phyloP scores from a whole-genome alignment of 139 green algal species.

The Micractinium conductrix region DNA sequence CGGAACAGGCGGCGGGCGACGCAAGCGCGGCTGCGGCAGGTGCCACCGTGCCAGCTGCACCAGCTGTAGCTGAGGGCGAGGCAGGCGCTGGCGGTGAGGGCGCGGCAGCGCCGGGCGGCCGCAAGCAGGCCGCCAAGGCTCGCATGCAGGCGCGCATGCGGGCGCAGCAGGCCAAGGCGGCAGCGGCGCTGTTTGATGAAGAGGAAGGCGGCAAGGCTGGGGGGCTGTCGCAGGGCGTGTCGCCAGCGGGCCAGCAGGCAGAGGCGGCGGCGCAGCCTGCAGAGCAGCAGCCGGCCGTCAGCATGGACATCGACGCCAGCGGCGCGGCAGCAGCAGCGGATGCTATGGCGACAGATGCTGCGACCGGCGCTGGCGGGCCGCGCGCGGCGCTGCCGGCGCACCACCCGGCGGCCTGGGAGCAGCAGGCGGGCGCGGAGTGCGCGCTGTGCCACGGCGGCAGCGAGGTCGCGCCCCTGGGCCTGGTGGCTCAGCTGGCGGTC shows the following conservation, averaged over 20 bases:
- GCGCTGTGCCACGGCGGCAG: slow-evolving; percentile 33
- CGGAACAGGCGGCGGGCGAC: neutral
- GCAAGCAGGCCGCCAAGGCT: neutral
- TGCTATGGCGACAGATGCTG: neutral
- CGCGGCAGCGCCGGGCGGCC: neutral
- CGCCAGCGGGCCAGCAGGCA: neutral
- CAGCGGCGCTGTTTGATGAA: neutral
- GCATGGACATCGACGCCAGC: slow-evolving; percentile 15
- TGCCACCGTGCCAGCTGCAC: no score
- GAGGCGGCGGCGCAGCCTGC: neutral
- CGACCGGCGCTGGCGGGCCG: no score
- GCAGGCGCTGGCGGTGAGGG: neutral
- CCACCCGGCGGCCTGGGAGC: slow-evolving; percentile 2
- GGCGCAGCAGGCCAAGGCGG: slow-evolving; percentile 22
- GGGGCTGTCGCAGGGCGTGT: neutral
- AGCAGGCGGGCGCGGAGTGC: slow-evolving; percentile 6
- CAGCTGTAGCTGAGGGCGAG: neutral
- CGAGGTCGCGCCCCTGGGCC: slow-evolving; percentile 31
- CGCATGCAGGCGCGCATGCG: slow-evolving; percentile 17
- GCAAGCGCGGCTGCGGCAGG: no score
- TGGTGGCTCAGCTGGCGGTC: slow-evolving; percentile 26
- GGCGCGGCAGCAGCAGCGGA: neutral
- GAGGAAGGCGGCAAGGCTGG: neutral
- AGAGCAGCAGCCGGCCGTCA: no score
- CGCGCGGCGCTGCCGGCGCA: slow-evolving; percentile 30